These are phyloP conservation scores for Lenzites betulinus DNA, from an alignment of 768 basidiomycete genomes.

Conservation along the genomic window DNA sequence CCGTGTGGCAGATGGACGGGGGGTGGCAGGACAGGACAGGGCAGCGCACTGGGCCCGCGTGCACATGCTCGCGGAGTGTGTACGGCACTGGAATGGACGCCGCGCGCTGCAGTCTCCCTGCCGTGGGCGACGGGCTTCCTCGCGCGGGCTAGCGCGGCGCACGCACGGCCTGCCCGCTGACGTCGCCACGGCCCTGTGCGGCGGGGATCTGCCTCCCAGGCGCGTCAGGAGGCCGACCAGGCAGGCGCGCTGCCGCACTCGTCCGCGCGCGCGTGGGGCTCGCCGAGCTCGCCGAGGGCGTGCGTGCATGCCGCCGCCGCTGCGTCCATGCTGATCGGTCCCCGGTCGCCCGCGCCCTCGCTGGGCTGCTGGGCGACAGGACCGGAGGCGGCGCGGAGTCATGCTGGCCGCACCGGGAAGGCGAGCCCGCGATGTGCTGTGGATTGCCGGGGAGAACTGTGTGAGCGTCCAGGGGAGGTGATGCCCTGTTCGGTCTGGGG, in stretches of 20 bases:
- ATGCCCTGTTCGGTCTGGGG: no score
- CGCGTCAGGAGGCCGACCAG: neutral
- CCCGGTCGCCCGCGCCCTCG: neutral
- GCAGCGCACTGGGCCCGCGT: slow-evolving; percentile 1
- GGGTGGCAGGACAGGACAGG: neutral
- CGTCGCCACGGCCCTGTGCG: neutral
- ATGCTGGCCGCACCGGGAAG: neutral
- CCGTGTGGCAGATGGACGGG: neutral
- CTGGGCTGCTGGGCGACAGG: neutral
- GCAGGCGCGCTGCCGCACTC: neutral
- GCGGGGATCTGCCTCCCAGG: slow-evolving; percentile 1
- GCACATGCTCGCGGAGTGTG: slow-evolving; percentile 6
- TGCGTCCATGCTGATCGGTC: neutral
- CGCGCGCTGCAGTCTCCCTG: neutral
- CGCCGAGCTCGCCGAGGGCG: neutral
- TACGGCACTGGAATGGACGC: neutral
- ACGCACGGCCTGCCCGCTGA: neutral
- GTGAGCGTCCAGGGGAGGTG: neutral
- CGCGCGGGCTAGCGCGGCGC: neutral
- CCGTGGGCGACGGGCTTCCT: slow-evolving; percentile 1
- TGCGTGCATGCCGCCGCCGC: neutral
- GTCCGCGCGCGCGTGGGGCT: neutral
- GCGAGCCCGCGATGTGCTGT: neutral
- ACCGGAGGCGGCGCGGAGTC: neutral
- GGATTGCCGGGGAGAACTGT: neutral